phyloP scores from a whole-genome alignment of 2,329 filamentous ascomycete genomes.

The Cylindrodendrum hubeiense region DNA sequence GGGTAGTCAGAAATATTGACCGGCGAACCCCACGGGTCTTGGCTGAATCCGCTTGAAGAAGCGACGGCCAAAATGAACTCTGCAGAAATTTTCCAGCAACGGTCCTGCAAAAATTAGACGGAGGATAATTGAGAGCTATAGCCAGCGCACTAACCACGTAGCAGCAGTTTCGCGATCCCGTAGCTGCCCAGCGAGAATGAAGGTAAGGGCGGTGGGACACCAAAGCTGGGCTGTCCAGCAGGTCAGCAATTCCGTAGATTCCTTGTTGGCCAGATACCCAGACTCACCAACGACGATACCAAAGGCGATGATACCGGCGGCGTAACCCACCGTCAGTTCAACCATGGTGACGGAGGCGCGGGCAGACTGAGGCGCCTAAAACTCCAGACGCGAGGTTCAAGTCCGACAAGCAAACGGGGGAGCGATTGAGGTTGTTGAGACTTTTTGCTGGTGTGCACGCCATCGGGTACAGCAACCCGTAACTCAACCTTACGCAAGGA shows the following conservation, averaged over 20 bases:
- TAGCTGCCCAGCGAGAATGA: constrained; percentile 20
- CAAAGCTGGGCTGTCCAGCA: constrained; percentile 15
- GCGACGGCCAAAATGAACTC: constrained; percentile 20
- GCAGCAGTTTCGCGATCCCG: constrained; percentile 19
- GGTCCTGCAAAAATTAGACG: constrained; percentile 7
- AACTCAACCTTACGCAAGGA: neutral
- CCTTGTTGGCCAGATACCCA: too few relatives aligned
- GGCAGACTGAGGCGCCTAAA: neutral
- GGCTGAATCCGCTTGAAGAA: constrained; percentile 21
- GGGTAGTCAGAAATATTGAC: constrained; percentile 4
- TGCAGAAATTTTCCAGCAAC: constrained; percentile 16
- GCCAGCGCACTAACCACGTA: constrained; percentile 13
- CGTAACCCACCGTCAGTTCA: constrained; percentile 16
- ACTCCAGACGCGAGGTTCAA: neutral
- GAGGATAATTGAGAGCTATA: neutral
- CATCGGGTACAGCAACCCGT: too few relatives aligned
- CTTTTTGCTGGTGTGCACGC: too few relatives aligned
- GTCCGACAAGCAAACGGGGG: neutral
- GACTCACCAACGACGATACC: constrained; percentile 17
- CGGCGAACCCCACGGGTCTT: constrained; percentile 20
- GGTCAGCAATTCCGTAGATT: neutral
- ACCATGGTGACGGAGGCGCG: constrained; percentile 2
- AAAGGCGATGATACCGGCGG: constrained; percentile 20
- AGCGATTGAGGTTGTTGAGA: constrained; percentile 21
- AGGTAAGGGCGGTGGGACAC: constrained; percentile 21